Percentiles rank a stretch among this genome's conserved stretches.
Conservation (phyloP, 2,329 filamentous ascomycete species). For the Sclerotinia sclerotiorum region DNA sequence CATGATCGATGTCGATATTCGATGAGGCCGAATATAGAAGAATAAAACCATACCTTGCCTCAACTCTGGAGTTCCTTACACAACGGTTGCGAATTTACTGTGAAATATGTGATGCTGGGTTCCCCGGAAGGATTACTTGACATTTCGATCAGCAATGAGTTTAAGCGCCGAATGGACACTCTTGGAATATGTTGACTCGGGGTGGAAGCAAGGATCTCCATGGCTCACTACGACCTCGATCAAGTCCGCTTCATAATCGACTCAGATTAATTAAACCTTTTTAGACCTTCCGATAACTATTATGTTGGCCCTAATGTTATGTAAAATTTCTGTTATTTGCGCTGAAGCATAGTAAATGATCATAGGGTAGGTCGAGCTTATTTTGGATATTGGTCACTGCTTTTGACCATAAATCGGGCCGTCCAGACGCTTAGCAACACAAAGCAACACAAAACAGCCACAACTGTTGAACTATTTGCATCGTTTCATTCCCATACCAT, state of each 20-base stretch:
- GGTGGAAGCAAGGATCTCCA: neutral
- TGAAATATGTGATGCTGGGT: conserved; percentile 14
- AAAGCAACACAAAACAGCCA: neutral
- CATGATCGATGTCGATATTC: conserved; percentile 23
- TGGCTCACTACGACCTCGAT: neutral
- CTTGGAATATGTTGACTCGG: neutral
- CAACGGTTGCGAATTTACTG: conserved; percentile 5
- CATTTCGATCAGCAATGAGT: neutral
- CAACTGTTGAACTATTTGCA: neutral
- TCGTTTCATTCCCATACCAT: neutral
- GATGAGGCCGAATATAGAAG: conserved; percentile 21
- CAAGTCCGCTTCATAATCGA: neutral
- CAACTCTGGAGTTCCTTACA: neutral
- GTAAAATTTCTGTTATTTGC: neutral
- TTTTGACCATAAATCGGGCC: neutral
- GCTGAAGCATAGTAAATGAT: neutral
- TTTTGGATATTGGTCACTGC: neutral
- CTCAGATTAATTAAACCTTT: neutral
- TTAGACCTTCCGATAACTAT: neutral
- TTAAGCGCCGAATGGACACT: neutral
- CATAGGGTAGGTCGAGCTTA: neutral
- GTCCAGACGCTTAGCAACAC: neutral
- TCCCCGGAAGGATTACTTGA: conserved; percentile 1
- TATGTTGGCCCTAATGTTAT: neutral
- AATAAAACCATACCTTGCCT: conserved; percentile 21